Percentiles rank a stretch among this genome's conserved stretches.
phyloP scores from a whole-genome alignment of 2,329 filamentous ascomycete genomes.

The Botrytis cinerea region DNA sequence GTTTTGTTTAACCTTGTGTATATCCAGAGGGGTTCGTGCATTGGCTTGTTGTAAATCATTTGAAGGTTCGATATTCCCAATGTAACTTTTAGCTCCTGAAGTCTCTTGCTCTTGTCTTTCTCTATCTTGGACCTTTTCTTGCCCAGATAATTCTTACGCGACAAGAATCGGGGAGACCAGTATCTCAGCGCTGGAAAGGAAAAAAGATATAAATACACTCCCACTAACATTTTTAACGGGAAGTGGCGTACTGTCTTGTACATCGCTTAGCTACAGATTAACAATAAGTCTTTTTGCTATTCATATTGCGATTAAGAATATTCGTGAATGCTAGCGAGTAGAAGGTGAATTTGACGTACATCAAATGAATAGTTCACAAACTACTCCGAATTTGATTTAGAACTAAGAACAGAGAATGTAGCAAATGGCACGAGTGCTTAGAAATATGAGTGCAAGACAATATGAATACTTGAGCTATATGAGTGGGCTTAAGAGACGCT shows the following conservation, averaged over 20 bases:
- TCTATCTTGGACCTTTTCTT: background rate
- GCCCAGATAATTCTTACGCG: background rate
- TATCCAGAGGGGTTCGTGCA: background rate
- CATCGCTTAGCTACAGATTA: background rate
- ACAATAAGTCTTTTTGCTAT: background rate
- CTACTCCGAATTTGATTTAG: too few relatives aligned
- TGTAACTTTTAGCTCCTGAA: background rate
- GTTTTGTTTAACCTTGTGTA: background rate
- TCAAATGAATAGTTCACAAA: background rate
- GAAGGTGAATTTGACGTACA: background rate
- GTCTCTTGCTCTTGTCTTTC: background rate
- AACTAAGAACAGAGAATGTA: background rate
- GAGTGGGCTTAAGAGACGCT: background rate
- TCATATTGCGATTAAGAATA: background rate
- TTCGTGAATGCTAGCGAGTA: background rate
- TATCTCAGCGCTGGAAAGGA: background rate
- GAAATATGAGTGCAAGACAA: background rate
- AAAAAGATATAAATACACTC: background rate
- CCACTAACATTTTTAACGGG: background rate
- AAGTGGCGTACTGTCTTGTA: background rate
- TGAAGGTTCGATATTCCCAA: background rate
- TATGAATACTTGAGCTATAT: background rate
- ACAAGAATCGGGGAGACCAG: too few relatives aligned
- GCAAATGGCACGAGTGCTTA: background rate
- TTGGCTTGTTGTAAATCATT: background rate